Percentiles rank a stretch among this genome's conserved stretches.
phyloP scores from a whole-genome alignment of 169 alveolate genomes.

The Plasmodium falciparum region DNA sequence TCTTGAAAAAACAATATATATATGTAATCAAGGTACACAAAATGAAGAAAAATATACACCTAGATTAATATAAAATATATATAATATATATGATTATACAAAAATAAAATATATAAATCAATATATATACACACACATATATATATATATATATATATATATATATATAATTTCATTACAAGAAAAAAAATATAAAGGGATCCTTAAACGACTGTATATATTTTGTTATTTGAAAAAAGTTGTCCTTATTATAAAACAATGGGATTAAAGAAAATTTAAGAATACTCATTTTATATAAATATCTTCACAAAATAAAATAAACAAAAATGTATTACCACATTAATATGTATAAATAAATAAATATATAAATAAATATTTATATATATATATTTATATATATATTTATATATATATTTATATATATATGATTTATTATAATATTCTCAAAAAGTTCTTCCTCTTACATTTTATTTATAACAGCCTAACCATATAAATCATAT shows the following conservation, averaged over 20 bases:
- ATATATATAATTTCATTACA: conserved; percentile 6
- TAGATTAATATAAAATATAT: background rate
- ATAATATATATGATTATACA: background rate
- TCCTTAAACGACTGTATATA: conserved; percentile 13
- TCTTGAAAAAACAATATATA: conserved; percentile 32
- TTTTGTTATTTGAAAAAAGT: conserved; percentile 1
- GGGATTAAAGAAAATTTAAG: conserved; percentile 5
- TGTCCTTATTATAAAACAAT: conserved; percentile 18
- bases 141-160: background rate
- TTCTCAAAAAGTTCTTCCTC: too few species aligned
- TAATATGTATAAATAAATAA: too few species aligned
- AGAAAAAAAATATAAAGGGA: conserved; percentile 41
- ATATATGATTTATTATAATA: too few species aligned
- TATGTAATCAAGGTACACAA: conserved; percentile 20
- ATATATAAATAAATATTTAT: too few species aligned
- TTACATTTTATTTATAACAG: too few species aligned
- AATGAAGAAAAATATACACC: conserved; percentile 29
- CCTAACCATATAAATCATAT: too few species aligned
- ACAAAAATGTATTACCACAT: too few species aligned
- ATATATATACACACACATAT: background rate
- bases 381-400: too few species aligned
- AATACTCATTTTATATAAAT: conserved; percentile 8
- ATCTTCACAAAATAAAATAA: too few species aligned
- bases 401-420: too few species aligned
- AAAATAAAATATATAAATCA: background rate